Base-by-base conservation (phyloP, 768 basidiomycete genomes). In the Kwoniella mangroviensis region DNA sequence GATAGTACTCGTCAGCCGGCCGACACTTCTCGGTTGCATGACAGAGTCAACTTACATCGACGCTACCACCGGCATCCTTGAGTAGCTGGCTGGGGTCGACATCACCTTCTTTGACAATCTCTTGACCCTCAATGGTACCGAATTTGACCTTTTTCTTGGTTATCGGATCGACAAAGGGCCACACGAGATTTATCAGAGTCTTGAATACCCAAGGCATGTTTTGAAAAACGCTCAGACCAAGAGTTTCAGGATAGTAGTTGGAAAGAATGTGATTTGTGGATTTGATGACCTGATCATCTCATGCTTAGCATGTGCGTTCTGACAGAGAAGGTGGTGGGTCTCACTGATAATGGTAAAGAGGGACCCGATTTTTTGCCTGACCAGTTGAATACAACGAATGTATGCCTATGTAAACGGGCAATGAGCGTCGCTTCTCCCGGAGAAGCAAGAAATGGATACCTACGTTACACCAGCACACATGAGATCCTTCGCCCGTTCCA, bases 161-260 rank as follows among this genome's bases (percentile, higher is more conserved):
- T 5, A 58, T 60, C 2, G 74, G 72, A 61, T 83, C 82, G 67
- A 83, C 79, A 60, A 83, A 81, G n/a, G 82, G 82, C 82, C 82
- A 83, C 67, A 83, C 74, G 41, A 83, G 66, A 53, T 79, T 81
- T 59, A 83, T 59, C 54, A 83, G 78, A 11, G 70, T 53, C 59
- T 74, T 78, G 56, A 78, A 74, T 2, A 83, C 34, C 75, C 79
- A 81, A 10, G 79, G 78, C 45, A 81, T 65, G 28, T 76, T 65
- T 40, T 73, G 74, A 40, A 83, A 76, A 7, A 69, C 62, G 26
- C 67, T 70, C 2, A 70, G 49, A n/a, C 73, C 67, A n/a, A 83
- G 70, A 11, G 66, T 79, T 55, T 81, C 82, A 54, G 80, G 80
- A 60, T 83, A 83, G 52, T 80, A 67, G 9, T 67, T 34, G 22